Evolutionary conservation across 805 yeast genomes (phyloP).

Genomic region (Phaffomyces antillensis): DNA sequence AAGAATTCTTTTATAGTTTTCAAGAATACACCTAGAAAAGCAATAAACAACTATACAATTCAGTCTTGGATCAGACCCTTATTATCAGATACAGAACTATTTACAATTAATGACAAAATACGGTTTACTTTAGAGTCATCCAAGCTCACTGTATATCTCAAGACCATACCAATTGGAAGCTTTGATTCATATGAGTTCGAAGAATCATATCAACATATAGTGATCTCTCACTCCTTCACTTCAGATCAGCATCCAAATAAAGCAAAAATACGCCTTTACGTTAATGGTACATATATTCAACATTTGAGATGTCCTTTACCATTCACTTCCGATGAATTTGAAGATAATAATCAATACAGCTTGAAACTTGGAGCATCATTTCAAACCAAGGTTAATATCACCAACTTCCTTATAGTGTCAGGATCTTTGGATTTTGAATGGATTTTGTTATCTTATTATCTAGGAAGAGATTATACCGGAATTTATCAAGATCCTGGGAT

Average conservation of each 20-base stretch:
- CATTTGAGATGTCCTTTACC: slow-evolving; percentile 17
- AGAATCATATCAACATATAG: slow-evolving; percentile 16
- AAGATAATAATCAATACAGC: background rate
- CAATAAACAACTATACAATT: slow-evolving; percentile 14
- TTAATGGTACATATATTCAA: slow-evolving; percentile 16
- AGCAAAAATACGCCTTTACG: slow-evolving; percentile 13
- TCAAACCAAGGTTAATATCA: slow-evolving; percentile 9
- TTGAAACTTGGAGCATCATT: slow-evolving; percentile 10
- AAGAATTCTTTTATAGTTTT: slow-evolving; percentile 22
- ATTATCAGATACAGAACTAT: slow-evolving; percentile 22
- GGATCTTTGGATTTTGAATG: slow-evolving; percentile 38
- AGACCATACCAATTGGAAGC: slow-evolving; percentile 3
- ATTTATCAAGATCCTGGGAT: slow-evolving; percentile 33
- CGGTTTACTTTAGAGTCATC: slow-evolving; percentile 26
- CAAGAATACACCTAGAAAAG: background rate
- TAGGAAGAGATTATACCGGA: slow-evolving; percentile 47
- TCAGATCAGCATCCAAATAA: slow-evolving; percentile 6
- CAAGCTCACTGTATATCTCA: slow-evolving; percentile 23
- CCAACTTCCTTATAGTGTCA: slow-evolving; percentile 34
- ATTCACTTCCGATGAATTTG: slow-evolving; percentile 3
- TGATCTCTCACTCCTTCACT: slow-evolving; percentile 11
- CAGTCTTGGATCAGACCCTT: slow-evolving; percentile 25
- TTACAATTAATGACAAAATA: slow-evolving; percentile 17
- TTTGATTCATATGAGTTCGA: slow-evolving; percentile 16
- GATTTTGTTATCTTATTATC: slow-evolving; percentile 38